Base-by-base conservation (phyloP, 768 basidiomycete species). In the Mycena capillaripes region DNA sequence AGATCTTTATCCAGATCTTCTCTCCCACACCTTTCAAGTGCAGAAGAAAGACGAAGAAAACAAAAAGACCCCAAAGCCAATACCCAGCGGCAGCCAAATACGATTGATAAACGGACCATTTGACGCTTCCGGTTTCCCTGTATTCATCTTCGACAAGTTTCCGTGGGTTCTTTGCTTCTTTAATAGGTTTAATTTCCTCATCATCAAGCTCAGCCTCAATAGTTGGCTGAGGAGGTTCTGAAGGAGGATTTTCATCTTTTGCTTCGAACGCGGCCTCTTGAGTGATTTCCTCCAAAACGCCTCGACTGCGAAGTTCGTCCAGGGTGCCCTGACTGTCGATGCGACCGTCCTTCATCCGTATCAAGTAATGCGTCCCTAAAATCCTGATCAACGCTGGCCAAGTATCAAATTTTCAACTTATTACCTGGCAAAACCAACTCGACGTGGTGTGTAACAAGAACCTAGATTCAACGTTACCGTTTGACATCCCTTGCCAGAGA, bases 121-220 rank as follows among this genome's bases (percentile, higher is more conserved):
- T 94, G 42, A 97, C 95, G 48, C 92, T 90, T 1, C 95, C 96
- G 4, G 86, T 88, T 75, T 94, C 93, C 55, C 95, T 80, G 69
- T 95, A 92, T 78, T 96, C 95, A 48, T 96, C 95, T 77, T 95
- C 92, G 67, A 96, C 81, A 10, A 96, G 82, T 76, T 95, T 93
- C 42, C 91, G 82, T 0, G 93, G 92, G 72, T 90, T 92, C 82
- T 91, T 94, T 17, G 74, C 82, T 27, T 79, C 82, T 27, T 76
- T 66, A 2, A 42, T 38, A 2, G 4, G 23, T n/a, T 76, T 62
- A 0, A 57, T 25, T 17, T n/a, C 34, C 5, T 29, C 66, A 30
- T 21, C 48, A 16, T 34, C 76, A 21, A 76, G 3, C 25, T 60
- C 72, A 0, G 78, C 78, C n/a, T 50, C 66, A 34, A 65, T 56